phyloP scores from a whole-genome alignment of 371 early-diverging fungal species.

The Chytridium lagenaria region DNA sequence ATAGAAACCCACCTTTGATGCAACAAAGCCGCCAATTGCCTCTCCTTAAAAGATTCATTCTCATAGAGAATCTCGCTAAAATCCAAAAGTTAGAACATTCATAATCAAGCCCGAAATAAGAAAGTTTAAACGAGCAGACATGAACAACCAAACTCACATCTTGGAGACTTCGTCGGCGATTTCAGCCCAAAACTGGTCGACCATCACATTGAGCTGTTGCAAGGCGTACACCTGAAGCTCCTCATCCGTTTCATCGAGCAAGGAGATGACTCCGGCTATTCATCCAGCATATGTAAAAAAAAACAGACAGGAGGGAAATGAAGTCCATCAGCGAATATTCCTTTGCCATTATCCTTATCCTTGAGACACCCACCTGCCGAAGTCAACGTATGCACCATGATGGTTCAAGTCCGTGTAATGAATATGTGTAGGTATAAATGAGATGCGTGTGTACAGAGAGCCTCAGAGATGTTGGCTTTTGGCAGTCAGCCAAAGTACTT shows the following conservation, averaged over 20 bases:
- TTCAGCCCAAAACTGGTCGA: constrained; percentile 97
- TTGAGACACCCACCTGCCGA: not conserved
- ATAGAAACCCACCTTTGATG: constrained; percentile 79
- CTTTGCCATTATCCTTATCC: too few relatives aligned
- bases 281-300: not conserved
- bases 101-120: not conserved
- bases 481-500: too few relatives aligned
- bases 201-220: constrained; percentile 80
- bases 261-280: constrained; percentile 85
- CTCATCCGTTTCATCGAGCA: constrained; percentile 91
- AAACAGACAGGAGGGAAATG: not conserved
- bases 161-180: constrained; percentile 92
- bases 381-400: not conserved
- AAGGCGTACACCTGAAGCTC: constrained; percentile 92
- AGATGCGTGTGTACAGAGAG: too few relatives aligned
- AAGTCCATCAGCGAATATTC: too few relatives aligned
- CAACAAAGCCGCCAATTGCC: constrained; percentile 93
- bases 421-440: not conserved
- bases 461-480: too few relatives aligned
- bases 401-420: not conserved
- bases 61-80: constrained; percentile 91
- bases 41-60: constrained; percentile 81
- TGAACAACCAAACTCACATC: constrained; percentile 66
- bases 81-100: not conserved
- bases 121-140: not conserved